Evolutionary conservation across 805 yeast species (phyloP).

Genomic region (Torulaspora delbrueckii): DNA sequence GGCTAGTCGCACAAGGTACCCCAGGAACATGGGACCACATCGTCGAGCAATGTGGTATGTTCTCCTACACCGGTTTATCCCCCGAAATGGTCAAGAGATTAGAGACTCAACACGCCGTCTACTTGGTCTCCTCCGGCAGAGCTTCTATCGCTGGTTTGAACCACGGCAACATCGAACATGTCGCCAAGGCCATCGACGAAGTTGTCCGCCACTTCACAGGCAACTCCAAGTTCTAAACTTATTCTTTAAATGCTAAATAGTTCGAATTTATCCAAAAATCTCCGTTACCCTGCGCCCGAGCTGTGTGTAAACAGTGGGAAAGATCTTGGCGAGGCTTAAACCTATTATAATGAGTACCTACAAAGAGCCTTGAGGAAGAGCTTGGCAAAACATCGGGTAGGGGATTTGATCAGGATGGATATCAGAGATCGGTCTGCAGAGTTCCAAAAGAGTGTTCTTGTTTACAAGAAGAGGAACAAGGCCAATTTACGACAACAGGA

Average conservation of each 20-base stretch:
- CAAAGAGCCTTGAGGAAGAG: neutral
- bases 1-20: conserved; percentile 58
- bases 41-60: conserved; percentile 90
- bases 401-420: conserved; percentile 18
- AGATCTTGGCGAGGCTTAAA: conserved; percentile 6
- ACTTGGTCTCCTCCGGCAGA: conserved; percentile 78
- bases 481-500: conserved; percentile 18
- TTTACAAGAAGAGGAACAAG: conserved; percentile 60
- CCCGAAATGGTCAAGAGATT: conserved; percentile 72
- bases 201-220: conserved; percentile 49
- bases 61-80: conserved; percentile 84
- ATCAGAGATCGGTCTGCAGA: conserved; percentile 83
- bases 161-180: conserved; percentile 66
- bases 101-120: conserved; percentile 74
- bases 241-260: neutral
- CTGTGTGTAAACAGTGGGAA: conserved; percentile 1
- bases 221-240: conserved; percentile 29
- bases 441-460: conserved; percentile 84
- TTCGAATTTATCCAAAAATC: neutral
- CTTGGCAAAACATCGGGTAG: neutral
- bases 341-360: neutral
- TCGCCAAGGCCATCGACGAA: conserved; percentile 77
- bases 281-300: conserved; percentile 4
- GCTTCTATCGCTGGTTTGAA: conserved; percentile 93
- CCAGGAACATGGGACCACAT: conserved; percentile 95